phyloP scores from a whole-genome alignment of 768 basidiomycete species.

The Trametes cingulata region DNA sequence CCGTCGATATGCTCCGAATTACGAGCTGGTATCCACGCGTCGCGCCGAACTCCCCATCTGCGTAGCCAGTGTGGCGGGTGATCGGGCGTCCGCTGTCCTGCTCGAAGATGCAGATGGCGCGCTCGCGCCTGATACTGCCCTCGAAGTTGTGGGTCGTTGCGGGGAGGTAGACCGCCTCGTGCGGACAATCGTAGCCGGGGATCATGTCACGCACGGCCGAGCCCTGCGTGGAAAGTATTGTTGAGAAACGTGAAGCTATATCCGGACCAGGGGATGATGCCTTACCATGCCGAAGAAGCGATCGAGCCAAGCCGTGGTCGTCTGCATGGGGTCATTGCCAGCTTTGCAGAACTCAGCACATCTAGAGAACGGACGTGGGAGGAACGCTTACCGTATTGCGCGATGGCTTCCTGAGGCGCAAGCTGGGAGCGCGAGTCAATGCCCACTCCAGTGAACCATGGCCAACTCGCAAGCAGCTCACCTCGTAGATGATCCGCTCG shows the following conservation, averaged over 20 bases:
- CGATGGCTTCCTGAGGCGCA: slow-evolving; percentile 61
- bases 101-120: slow-evolving; percentile 68
- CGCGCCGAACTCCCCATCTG: slow-evolving; percentile 57
- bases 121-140: slow-evolving; percentile 47
- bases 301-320: slow-evolving; percentile 63
- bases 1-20: slow-evolving; percentile 57
- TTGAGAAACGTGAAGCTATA: neutral
- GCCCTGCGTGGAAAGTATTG: slow-evolving; percentile 34
- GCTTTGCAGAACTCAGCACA: slow-evolving; percentile 32
- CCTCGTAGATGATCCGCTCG: slow-evolving; percentile 65
- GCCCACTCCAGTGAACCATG: neutral
- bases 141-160: slow-evolving; percentile 50
- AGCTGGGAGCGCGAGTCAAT: slow-evolving; percentile 36
- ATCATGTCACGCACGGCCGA: slow-evolving; percentile 56
- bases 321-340: slow-evolving; percentile 62
- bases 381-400: slow-evolving; percentile 49
- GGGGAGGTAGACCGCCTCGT: slow-evolving; percentile 60
- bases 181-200: slow-evolving; percentile 68
- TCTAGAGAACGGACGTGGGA: neutral
- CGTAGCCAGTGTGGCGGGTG: slow-evolving; percentile 56
- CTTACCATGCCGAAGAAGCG: slow-evolving; percentile 59
- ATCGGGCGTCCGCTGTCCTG: slow-evolving; percentile 59
- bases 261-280: neutral
- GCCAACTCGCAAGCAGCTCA: slow-evolving; percentile 19
- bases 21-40: slow-evolving; percentile 60